Evolutionary conservation across 2,329 filamentous ascomycete species (phyloP), one percentile per base, ranked within the genome.

Genomic region (Tolypocladium cylindrosporum): DNA sequence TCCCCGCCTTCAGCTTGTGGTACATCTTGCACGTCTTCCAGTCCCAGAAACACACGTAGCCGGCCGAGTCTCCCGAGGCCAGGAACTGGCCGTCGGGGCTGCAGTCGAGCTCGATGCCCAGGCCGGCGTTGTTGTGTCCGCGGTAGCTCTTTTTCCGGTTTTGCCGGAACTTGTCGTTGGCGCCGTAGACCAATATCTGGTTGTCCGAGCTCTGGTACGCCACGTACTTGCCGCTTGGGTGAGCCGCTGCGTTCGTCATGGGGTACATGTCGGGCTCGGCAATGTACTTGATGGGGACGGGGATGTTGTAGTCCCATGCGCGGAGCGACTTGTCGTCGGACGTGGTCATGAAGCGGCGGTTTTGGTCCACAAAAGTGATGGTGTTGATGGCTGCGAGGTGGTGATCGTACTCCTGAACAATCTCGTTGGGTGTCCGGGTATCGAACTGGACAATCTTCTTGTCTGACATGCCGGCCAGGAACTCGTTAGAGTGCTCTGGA

Each of bases 21-120:
- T 91, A 96, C 91, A 99, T 93, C 77, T 97, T 97, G 73, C 93
- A 96, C 43, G 91, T 97, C 83, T 99, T 99, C 90, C 92, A 99
- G 74, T 97, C 94, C 91, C 92, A 99, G 76, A 97, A 97, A 74
- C 90, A 96, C 54, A 96, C 85, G 67, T 84, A 97, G 41, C 95
- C 94, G 19, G 84, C 91, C 55, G 85, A 90, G 72, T 99, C 94
- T 61, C 94, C 94, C 21, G 84, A 89, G 24, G 86, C 88, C 57
- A 99, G 79, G 71, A 97, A 96, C 69, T 96, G 91, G 0, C 94
- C 94, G 70, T 97, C 94, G 1, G 92, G 90, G 66, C 86, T 91
- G 69, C 95, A 88, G 56, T 88, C 86, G 55, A 99, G 81, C 67
- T 96, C 94, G 61, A 97, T 91, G 2, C 89, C 92, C 67, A 95